Percentiles rank a stretch among this genome's conserved stretches.
Evolutionary conservation across 208 protist genomes (phyloP).

Genomic region (Porcisia deanei): DNA sequence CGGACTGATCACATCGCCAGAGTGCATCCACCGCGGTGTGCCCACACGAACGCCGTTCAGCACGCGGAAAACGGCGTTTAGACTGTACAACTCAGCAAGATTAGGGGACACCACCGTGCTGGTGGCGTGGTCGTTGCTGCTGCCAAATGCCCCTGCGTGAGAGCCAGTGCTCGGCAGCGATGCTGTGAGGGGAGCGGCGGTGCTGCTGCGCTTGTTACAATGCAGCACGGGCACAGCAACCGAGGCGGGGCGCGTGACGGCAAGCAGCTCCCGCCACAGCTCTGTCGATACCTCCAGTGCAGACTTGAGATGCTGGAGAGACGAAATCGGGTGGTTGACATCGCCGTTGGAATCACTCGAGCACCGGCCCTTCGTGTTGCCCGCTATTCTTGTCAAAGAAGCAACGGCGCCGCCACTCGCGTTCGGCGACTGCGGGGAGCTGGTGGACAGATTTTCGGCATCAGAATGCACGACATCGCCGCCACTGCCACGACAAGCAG

Average conservation of each 20-base stretch:
- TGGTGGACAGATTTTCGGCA: not conserved
- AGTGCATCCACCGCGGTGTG: slow-evolving; percentile 30
- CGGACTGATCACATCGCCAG: slow-evolving; percentile 12
- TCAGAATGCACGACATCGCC: not conserved
- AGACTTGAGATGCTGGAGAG: slow-evolving; percentile 11
- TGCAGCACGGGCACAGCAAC: slow-evolving; percentile 22
- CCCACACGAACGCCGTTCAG: slow-evolving; percentile 30
- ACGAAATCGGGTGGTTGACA: slow-evolving; percentile 5
- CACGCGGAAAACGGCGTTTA: slow-evolving; percentile 55
- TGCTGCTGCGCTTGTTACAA: slow-evolving; percentile 2
- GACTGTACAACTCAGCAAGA: slow-evolving; percentile 36
- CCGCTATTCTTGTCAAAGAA: not conserved
- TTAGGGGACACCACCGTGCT: slow-evolving; percentile 9
- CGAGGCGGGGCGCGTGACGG: slow-evolving; percentile 23
- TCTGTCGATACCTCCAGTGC: slow-evolving; percentile 12
- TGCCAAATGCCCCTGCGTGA: not conserved
- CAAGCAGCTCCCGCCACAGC: slow-evolving; percentile 31
- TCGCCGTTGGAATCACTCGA: not conserved
- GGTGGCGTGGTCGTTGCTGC: not conserved
- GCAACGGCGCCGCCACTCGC: not conserved
- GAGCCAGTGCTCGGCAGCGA: not conserved
- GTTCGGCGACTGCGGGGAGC: not conserved
- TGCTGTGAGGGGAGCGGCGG: not conserved
- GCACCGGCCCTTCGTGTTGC: not conserved
- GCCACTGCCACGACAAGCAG: not conserved